These are phyloP conservation scores for Ustilago hordei DNA, from an alignment of 1,284 basidiomycete species.

Conservation along the genomic window DNA sequence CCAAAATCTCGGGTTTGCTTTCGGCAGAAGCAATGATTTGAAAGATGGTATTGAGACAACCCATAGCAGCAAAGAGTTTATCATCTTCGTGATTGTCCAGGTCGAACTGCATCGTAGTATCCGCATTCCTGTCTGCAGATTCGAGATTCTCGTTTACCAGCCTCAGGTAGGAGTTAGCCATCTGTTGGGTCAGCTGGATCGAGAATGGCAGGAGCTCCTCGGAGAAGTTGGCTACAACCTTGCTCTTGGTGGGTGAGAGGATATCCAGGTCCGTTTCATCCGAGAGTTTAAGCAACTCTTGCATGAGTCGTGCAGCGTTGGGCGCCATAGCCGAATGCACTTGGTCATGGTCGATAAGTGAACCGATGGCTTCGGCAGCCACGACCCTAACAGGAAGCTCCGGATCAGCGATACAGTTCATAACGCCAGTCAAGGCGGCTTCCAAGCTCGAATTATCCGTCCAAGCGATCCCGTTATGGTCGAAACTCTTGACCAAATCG, in stretches of 20 bases:
- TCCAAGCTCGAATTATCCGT: constrained; percentile 57
- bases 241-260: constrained; percentile 82
- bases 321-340: constrained; percentile 81
- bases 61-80: constrained; percentile 78
- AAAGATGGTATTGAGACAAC: constrained; percentile 74
- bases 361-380: constrained; percentile 82
- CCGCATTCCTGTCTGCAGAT: constrained; percentile 73
- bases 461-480: constrained; percentile 64
- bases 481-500: constrained; percentile 62
- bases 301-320: constrained; percentile 86
- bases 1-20: constrained; percentile 79
- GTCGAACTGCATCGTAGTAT: constrained; percentile 70
- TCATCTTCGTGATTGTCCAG: constrained; percentile 78
- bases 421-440: constrained; percentile 63
- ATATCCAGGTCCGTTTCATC: constrained; percentile 91
- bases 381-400: constrained; percentile 87
- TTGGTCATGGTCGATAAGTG: constrained; percentile 78
- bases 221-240: constrained; percentile 86
- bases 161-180: constrained; percentile 75
- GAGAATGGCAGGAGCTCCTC: constrained; percentile 87
- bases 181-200: constrained; percentile 80
- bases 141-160: constrained; percentile 68
- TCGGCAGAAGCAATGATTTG: constrained; percentile 77
- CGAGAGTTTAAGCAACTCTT: constrained; percentile 87
- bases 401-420: constrained; percentile 72